Base-by-base conservation (phyloP, 192 early-diverging fungal genomes). In the Lobosporangium transversale region DNA sequence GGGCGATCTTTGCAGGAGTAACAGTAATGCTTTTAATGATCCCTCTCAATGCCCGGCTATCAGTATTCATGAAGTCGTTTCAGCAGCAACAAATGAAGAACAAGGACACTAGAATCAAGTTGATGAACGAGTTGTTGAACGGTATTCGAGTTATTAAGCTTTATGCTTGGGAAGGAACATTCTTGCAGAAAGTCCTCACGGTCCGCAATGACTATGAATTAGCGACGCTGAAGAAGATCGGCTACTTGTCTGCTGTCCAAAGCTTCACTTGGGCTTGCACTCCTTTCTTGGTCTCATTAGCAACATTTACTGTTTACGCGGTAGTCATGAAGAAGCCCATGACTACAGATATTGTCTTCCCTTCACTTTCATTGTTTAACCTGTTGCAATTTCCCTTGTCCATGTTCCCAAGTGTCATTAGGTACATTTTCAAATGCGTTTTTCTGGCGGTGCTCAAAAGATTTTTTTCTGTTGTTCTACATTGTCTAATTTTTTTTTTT, bases 71-170 rank as follows among this genome's bases (percentile, higher is more conserved):
- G 79, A 87, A 92, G 23, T 84, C 49, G 20, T 80, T 93, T 29
- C 91, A 94, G 66, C 89, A 90, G 65, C 68, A 62, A 23, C 95
- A 95, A 73, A 98, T 98, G 96, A 79, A 66, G 53, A 93, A 93
- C 86, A 95, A 95, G 70, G 80, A 81, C 31, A 67, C 68, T 4
- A 44, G 80, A 27, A 81, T 82, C 43, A 80, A 65, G 48, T 35
- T 74, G 31, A 78, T 78, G 66, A 87, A 96, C 76, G 97, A 98
- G 81, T 69, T 93, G 12, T 69, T 98, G 65, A 92, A 90, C 52
- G 97, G 94, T 36, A 95, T 96, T 63, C 93, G 92, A 62, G 93
- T 98, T 20, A 96, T 98, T 84, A 98, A 97, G 70, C 83, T 98
- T 30, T 98, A 97, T 69, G 95, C 97, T 26, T 98, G 94, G 94